Percentiles rank a stretch among this genome's conserved stretches.
Conservation (phyloP, 73 alveolate genomes). For the Uronychia setigera region DNA sequence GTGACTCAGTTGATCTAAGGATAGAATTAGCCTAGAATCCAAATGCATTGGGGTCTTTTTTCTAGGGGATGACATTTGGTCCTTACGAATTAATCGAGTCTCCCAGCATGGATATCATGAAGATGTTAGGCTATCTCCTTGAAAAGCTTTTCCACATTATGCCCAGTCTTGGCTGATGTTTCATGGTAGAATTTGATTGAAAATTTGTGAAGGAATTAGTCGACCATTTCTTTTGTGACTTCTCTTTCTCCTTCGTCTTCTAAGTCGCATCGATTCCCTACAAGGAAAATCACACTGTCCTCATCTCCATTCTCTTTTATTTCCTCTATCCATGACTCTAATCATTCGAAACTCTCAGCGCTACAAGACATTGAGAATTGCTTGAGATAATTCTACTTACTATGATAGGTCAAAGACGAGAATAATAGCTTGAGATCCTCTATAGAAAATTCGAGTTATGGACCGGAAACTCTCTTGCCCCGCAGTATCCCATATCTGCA, state of each 20-base stretch:
- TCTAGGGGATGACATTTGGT: too few species aligned
- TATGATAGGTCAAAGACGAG: slow-evolving; percentile 57
- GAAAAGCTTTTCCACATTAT: slow-evolving; percentile 74
- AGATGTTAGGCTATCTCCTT: slow-evolving; percentile 54
- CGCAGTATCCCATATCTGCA: slow-evolving; percentile 46
- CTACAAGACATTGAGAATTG: too few species aligned
- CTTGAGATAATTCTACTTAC: too few species aligned
- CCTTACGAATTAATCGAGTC: too few species aligned
- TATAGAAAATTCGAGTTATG: slow-evolving; percentile 43
- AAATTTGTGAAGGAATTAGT: too few species aligned
- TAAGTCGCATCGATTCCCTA: slow-evolving; percentile 36
- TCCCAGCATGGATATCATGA: not conserved
- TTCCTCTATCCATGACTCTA: slow-evolving; percentile 9
- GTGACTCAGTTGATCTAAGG: too few species aligned
- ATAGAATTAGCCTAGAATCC: too few species aligned
- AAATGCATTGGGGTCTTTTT: too few species aligned
- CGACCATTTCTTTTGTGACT: too few species aligned
- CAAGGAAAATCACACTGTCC: slow-evolving; percentile 6
- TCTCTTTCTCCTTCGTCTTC: slow-evolving; percentile 18
- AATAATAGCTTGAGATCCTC: slow-evolving; percentile 53
- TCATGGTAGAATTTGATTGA: slow-evolving; percentile 79
- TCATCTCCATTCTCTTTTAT: not conserved
- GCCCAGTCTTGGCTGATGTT: slow-evolving; percentile 79
- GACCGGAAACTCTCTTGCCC: slow-evolving; percentile 52
- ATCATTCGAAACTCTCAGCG: too few species aligned